Evolutionary conservation across 192 early-diverging fungal species (phyloP), one percentile per base, ranked within the genome.

Genomic region (Diversispora epigaea): DNA sequence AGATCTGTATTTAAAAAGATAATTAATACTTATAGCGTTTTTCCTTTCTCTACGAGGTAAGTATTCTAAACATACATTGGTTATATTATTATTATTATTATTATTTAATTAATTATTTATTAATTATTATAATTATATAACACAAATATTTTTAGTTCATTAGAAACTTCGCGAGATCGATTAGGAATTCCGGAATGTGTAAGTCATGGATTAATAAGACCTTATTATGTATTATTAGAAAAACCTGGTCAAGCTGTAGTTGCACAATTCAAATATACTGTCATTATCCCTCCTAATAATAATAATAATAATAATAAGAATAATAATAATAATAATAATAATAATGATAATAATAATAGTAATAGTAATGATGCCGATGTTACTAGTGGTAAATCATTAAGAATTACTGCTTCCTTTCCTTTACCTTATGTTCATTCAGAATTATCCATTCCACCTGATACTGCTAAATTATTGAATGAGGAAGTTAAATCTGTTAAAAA

Each of bases 341-440:
- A n/a, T n/a, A n/a, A n/a, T n/a, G n/a, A n/a, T n/a, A n/a, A n/a
- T n/a, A n/a, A n/a, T n/a, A n/a, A n/a, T n/a, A n/a, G n/a, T n/a
- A n/a, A n/a, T n/a, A n/a, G n/a, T n/a, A n/a, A n/a, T n/a, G n/a
- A n/a, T n/a, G n/a, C n/a, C 62, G 81, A 91, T 64, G 76, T 85
- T 64, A 77, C 89, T 52, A 82, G 82, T 5, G 88, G 88, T 32
- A 84, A 83, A 10, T 86, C 90, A 22, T 63, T 93, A 5, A 88
- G 91, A 60, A 84, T 93, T 49, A 95, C 93, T 4, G 83, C 80
- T 25, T 55, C 86, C 12, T 80, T 84, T 55, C 80, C 86, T 15
- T 77, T 96, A 80, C 93, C 95, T 45, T 95, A 89, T 80, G 89
- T 95, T 9, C 89, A 89, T 78, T 93, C 92, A 70, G 81, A 85